phyloP scores from a whole-genome alignment of 2,329 filamentous ascomycete genomes.

The Fusarium aywerte region DNA sequence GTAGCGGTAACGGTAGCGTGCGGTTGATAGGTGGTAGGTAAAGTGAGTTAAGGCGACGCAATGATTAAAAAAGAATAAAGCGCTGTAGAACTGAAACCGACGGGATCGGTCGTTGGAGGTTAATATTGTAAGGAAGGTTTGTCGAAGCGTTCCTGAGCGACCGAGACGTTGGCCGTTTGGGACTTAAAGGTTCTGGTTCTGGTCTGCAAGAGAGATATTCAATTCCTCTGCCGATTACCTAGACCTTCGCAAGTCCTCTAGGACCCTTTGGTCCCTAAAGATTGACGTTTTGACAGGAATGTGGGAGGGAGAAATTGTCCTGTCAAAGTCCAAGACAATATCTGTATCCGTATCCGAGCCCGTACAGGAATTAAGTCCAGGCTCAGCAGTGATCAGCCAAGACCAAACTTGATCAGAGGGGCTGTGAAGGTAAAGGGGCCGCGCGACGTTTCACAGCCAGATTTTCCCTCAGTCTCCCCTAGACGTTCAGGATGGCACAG shows the following conservation, averaged over 20 bases:
- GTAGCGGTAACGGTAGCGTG: background rate
- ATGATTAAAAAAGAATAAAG: slow-evolving; percentile 10
- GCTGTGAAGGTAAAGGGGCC: slow-evolving; percentile 38
- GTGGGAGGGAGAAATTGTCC: background rate
- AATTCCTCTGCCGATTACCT: slow-evolving; percentile 4
- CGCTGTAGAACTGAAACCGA: slow-evolving; percentile 30
- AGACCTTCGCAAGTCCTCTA: background rate
- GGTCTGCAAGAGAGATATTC: background rate
- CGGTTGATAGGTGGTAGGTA: background rate
- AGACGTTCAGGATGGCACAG: slow-evolving; percentile 27
- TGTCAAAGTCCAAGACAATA: slow-evolving; percentile 10
- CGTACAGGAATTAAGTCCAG: background rate
- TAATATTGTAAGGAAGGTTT: slow-evolving; percentile 14
- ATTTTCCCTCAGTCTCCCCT: slow-evolving; percentile 1
- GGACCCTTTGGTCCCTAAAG: slow-evolving; percentile 15
- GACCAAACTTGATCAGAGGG: too few species aligned
- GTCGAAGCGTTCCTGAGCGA: slow-evolving; percentile 34
- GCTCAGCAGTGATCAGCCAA: slow-evolving; percentile 10
- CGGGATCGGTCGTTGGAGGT: slow-evolving; percentile 23
- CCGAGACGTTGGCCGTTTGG: slow-evolving; percentile 29
- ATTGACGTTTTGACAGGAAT: slow-evolving; percentile 23
- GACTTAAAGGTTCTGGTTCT: background rate
- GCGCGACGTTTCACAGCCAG: slow-evolving; percentile 42
- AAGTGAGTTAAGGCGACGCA: slow-evolving; percentile 5
- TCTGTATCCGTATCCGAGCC: background rate